Base-by-base conservation (phyloP, 2,329 filamentous ascomycete genomes). In the Neonectria ditissima region DNA sequence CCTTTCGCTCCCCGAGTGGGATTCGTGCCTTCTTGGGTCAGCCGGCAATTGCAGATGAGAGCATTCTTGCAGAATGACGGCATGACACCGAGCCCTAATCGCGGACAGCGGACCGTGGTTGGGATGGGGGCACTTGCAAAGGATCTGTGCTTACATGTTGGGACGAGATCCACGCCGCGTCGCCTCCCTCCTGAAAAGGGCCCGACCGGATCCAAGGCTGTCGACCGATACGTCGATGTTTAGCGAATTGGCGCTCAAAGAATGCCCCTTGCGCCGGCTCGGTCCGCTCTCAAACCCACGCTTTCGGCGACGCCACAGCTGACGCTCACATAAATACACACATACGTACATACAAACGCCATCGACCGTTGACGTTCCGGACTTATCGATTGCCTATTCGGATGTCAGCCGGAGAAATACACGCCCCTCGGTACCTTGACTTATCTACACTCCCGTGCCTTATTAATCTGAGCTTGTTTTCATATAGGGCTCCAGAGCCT, bases 271-370 rank as follows among this genome's bases (percentile, higher is more conserved):
- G 30, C 55, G 5, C 11, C 56, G 52, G 62, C 16, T 48, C 62
- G 56, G 45, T 52, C 62, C 52, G 62, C 51, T 59, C 20, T 59
- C 39, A n/a, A 20, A 50, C 47, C 16, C n/a, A 20, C 16, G 13
- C 26, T 32, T 32, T 20, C 8, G 10, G 22, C 6, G 10, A 20
- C 32, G 32, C 54, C 44, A 47, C 47, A 20, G 26, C 47, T 32
- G 47, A 32, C 10, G 28, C 30, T 13, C 8, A n/a, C 30, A n/a
- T n/a, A n/a, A n/a, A n/a, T n/a, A n/a, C n/a, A n/a, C n/a, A n/a
- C n/a, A n/a, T n/a, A n/a, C n/a, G n/a, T n/a, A n/a, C n/a, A 16
- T 14, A 28, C 20, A 41, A 10, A 41, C n/a, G 37, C 24, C 20
- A 14, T 20, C 3, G 14, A 13, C 8, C 5, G 32, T 22, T 9